Evolutionary conservation across 1,284 basidiomycete genomes (phyloP), one percentile per base, ranked within the genome.

Genomic region (Microbotryomycetes sp.): DNA sequence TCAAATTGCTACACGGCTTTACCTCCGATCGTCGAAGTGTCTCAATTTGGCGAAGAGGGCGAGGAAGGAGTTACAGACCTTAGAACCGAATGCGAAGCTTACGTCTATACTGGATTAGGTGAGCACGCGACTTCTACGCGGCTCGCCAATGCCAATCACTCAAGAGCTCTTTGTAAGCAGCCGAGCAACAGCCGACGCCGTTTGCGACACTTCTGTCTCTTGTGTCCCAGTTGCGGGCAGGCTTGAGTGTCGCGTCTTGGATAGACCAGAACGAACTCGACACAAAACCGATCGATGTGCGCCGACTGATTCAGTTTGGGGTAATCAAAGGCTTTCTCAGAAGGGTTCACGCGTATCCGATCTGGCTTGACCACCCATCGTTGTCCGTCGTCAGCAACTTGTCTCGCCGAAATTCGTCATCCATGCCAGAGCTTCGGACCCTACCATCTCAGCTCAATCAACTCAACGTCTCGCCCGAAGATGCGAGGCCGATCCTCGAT

Each of bases 321-420:
- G 88, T 97, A n/a, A 96, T 99, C 77, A 98, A 99, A 78, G 93
- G 92, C 0, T 98, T 97, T 73, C 79, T 99, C 15, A 84, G 90
- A 6, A 81, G 96, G 45, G 86, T 97, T 0, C 91, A 97, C 73
- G 84, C 92, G 18, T 98, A 89, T 81, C 96, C 96, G 0, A 79
- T 96, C 45, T 72, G 71, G 71, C 62, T 72, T 28, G 71, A 70
- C 30, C 71, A 72, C 50, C 68, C 70, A 1, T 28, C 50, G 18
- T 65, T 41, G 35, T 41, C 35, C 18, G 18, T 68, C 46, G 21
- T 24, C 18, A 9, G n/a, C 23, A 45, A 4, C 30, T 11, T n/a
- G 11, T 18, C 9, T 16, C 29, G 13, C 15, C 13, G 27, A 1
- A 13, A 7, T 5, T 3, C 6, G 23, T n/a, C 45, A 2, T 31